phyloP scores from a whole-genome alignment of 2,329 filamentous ascomycete species.

The Nemania abortiva region DNA sequence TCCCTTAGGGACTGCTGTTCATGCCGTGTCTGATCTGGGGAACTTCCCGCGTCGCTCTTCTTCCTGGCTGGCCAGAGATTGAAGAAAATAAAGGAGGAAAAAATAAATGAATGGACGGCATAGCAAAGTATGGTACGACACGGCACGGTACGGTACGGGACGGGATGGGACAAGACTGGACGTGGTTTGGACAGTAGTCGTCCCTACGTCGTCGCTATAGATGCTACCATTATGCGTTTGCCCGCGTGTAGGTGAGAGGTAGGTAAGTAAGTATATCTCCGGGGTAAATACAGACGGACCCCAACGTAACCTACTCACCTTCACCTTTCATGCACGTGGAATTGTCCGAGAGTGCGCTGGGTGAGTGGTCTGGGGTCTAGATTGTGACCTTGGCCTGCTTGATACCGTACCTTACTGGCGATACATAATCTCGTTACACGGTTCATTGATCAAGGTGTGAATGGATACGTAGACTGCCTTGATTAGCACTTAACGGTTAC shows the following conservation, averaged over 20 bases:
- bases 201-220: conserved; percentile 10
- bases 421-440: conserved; percentile 14
- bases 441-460: conserved; percentile 17
- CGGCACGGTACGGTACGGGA: conserved; percentile 9
- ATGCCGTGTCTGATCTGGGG: conserved; percentile 24
- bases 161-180: neutral
- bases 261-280: conserved; percentile 3
- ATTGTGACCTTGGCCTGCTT: neutral
- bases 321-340: conserved; percentile 20
- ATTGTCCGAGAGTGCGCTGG: conserved; percentile 26
- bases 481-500: neutral
- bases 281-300: conserved; percentile 4
- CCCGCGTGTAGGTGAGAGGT: conserved; percentile 6
- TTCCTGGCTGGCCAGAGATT: neutral
- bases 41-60: conserved; percentile 19
- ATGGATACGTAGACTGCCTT: neutral
- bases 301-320: conserved; percentile 12
- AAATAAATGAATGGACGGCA: neutral
- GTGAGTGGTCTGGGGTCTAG: conserved; percentile 5
- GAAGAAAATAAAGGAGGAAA: neutral
- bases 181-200: neutral
- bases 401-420: neutral
- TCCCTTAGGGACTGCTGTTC: conserved; percentile 5
- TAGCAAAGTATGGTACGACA: neutral
- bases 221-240: neutral